Base-by-base conservation (phyloP, 495 filamentous ascomycete genomes). In the Cudoniella acicularis region DNA sequence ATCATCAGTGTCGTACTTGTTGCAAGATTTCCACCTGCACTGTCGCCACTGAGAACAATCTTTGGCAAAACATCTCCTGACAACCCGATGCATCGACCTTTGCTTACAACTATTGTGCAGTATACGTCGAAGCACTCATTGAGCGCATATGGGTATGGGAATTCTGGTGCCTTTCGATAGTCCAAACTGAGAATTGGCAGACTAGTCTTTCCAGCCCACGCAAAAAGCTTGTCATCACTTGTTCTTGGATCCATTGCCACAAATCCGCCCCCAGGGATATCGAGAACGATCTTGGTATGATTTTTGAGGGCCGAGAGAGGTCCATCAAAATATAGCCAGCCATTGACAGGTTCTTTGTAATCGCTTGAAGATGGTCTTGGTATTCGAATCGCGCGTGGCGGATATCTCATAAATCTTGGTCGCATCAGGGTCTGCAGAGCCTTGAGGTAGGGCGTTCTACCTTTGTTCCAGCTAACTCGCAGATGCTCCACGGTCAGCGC, bases 111-210 rank as follows among this genome's bases (percentile, higher is more conserved):
- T 42, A 98, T 82, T 2, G 84, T 87, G 49, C 87, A 83, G 61
- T 98, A 98, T 10, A 91, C 91, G 72, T 98, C 94, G 66, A 91
- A 98, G 67, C 92, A 96, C 68, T 98, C 94, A 68, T 98, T 95
- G 13, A 98, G 74, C 1, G 91, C 94, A 70, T 95, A 95, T 2
- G 94, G 94, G 62, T 97, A 98, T 2, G 95, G 93, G 70, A 84
- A 90, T 67, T 98, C 94, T 1, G 94, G 94, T 0, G 94, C 94
- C 67, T 96, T 96, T 64, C 84, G 87, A 73, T 98, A 98, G 66
- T 98, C 91, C 52, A 98, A 72, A 63, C 92, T 96, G 54, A 98
- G 69, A 4, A 98, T 78, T 0, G 94, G 94, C 9, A 96, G 72
- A 10, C 91, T 88, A 2, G 87, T 86, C 68, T 87, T 90, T 6